These are phyloP conservation scores for Parachlorella kessleri DNA, from an alignment of 139 green algal species.

Conservation along the genomic window DNA sequence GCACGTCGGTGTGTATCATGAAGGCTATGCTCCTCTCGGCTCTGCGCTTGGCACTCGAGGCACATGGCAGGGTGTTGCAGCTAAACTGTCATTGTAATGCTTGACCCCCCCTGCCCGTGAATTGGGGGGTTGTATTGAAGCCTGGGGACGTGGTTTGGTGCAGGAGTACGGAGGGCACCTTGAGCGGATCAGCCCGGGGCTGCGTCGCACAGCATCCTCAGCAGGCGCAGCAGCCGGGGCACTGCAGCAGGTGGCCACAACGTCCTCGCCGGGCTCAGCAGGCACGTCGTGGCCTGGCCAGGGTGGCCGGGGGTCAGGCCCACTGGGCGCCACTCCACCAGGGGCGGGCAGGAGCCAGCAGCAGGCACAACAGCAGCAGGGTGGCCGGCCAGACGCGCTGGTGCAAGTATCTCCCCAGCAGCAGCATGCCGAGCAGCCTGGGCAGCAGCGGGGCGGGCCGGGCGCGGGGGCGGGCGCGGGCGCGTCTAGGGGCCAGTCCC, in stretches of 20 bases:
- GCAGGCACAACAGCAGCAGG: not conserved
- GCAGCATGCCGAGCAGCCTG: not conserved
- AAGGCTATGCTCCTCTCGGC: too few relatives aligned
- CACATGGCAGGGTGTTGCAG: too few relatives aligned
- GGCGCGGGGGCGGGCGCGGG: too few relatives aligned
- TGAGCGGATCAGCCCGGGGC: slow-evolving; percentile 1
- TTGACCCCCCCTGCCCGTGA: not conserved
- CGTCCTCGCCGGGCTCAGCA: not conserved
- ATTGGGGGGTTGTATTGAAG: not conserved
- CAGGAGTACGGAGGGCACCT: too few relatives aligned
- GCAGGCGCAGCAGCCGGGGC: not conserved
- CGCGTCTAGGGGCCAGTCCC: slow-evolving; percentile 3
- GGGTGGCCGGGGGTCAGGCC: too few relatives aligned
- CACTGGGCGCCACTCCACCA: too few relatives aligned
- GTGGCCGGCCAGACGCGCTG: not conserved
- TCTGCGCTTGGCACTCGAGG: too few relatives aligned
- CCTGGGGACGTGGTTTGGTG: too few relatives aligned
- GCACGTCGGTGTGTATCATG: too few relatives aligned
- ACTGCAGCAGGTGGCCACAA: not conserved
- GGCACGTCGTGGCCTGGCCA: too few relatives aligned
- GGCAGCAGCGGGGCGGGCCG: slow-evolving; percentile 31
- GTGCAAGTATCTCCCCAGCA: too few relatives aligned
- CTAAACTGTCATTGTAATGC: not conserved
- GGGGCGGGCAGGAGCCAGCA: too few relatives aligned
- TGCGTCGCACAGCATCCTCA: not conserved